Evolutionary conservation across 805 yeast species (phyloP).

Genomic region (Cyberlindnera suaveolens): DNA sequence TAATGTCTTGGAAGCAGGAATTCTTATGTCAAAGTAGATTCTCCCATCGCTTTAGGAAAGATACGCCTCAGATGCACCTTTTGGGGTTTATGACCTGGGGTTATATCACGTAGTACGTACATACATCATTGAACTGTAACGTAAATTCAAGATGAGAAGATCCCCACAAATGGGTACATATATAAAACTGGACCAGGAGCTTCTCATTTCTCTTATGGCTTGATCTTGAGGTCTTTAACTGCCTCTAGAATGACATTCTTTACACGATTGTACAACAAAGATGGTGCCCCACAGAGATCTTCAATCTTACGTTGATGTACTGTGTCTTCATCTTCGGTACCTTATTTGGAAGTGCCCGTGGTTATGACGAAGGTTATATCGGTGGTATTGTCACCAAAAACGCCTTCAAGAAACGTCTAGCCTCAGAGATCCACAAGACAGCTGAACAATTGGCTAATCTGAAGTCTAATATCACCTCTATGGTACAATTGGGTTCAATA

Average conservation of each 20-base stretch:
- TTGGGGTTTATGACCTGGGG: too few species aligned
- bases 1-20: too few species aligned
- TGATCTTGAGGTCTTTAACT: too few species aligned
- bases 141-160: too few species aligned
- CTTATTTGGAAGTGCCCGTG: slow-evolving; percentile 48
- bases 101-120: too few species aligned
- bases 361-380: slow-evolving; percentile 50
- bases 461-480: slow-evolving; percentile 47
- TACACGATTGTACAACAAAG: slow-evolving; percentile 14
- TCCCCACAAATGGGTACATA: too few species aligned
- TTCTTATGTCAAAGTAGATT: too few species aligned
- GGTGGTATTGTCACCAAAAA: slow-evolving; percentile 39
- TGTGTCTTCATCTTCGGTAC: slow-evolving; percentile 44
- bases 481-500: slow-evolving; percentile 53
- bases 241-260: slow-evolving; percentile 1
- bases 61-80: too few species aligned
- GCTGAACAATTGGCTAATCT: slow-evolving; percentile 35
- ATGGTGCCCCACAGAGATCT: slow-evolving; percentile 36
- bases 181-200: too few species aligned
- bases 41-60: too few species aligned
- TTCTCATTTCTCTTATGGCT: too few species aligned
- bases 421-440: slow-evolving; percentile 33
- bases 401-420: slow-evolving; percentile 39
- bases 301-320: slow-evolving; percentile 38
- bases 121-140: too few species aligned